Base-by-base conservation (phyloP, 352 stramenopile genomes). In the Pythium phragmitis region DNA sequence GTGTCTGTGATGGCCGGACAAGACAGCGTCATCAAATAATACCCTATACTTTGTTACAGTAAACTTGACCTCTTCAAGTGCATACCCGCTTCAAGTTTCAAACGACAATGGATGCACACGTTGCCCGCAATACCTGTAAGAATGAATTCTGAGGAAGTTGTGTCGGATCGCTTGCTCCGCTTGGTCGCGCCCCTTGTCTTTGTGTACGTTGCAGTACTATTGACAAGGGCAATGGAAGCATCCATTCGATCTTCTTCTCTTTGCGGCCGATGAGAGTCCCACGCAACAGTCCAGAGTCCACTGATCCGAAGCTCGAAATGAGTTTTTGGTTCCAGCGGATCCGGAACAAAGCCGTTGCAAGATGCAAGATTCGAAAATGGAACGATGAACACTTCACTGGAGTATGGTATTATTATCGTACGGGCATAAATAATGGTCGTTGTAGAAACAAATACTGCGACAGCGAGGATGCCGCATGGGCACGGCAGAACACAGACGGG, bases 1-100 rank as follows among this genome's bases (percentile, higher is more conserved):
- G 41, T 5, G 26, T 70, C 63, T 70, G 56, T 64, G 63, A 65
- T 70, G 63, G 51, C 34, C 63, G 65, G 63, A 70, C 49, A 46
- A 57, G 26, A 7, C 30, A 21, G 17, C 41, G 63, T 61, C 49
- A 60, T 56, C 49, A 51, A 34, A 28, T 61, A 48, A 30, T 30
- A 30, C 26, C 26, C 26, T 30, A 30, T 30, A 30, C 26, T 37
- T 48, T 37, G 39, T 58, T 52, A 36, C 55, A 47, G 52, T 34
- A 41, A 19, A 33, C 30, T 36, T 7, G 33, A 19, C 28, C 45
- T 52, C 26, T 42, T 14, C 23, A 65, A 53, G n/a, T 34, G 7
- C 5, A 57, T 57, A 57, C 48, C 48, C 26, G 13, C 11, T 28
- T 1, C 48, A 55, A 55, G 17, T 52, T 19, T 33, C 26, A 30